Evolutionary conservation across 2,329 filamentous ascomycete species (phyloP).

Genomic region (Cyanodermella asteris): DNA sequence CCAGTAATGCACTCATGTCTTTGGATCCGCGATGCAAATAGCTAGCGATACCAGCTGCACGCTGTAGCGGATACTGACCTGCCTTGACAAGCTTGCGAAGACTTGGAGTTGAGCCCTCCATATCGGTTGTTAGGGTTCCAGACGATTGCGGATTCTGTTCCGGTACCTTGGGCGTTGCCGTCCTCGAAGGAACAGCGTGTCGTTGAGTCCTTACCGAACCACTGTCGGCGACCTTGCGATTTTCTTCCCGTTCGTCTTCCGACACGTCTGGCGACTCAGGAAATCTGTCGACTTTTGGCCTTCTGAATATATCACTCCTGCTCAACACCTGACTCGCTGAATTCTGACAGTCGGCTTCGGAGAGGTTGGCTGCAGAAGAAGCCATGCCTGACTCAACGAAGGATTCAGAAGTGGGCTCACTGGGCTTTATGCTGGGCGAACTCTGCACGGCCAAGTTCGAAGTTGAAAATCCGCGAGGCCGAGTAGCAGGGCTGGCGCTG

Average conservation of each 20-base stretch:
- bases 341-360: slow-evolving; percentile 22
- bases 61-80: slow-evolving; percentile 59
- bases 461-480: too few relatives aligned
- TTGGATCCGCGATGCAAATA: slow-evolving; percentile 62
- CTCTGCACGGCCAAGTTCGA: too few relatives aligned
- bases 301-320: slow-evolving; percentile 6
- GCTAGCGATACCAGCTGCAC: slow-evolving; percentile 61
- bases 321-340: slow-evolving; percentile 10
- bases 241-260: too few relatives aligned
- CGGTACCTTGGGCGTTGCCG: background rate
- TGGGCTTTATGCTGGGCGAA: too few relatives aligned
- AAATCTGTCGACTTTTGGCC: slow-evolving; percentile 1
- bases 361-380: slow-evolving; percentile 32
- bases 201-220: too few relatives aligned
- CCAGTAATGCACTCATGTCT: slow-evolving; percentile 59
- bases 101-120: slow-evolving; percentile 28
- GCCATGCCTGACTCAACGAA: slow-evolving; percentile 54
- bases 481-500: too few relatives aligned
- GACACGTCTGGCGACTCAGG: too few relatives aligned
- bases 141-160: slow-evolving; percentile 1
- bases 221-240: too few relatives aligned
- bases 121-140: slow-evolving; percentile 6
- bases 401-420: slow-evolving; percentile 54
- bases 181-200: background rate
- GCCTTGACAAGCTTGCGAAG: slow-evolving; percentile 36